These are phyloP conservation scores for Monilinia laxa DNA, from an alignment of 2,329 filamentous ascomycete genomes.

Conservation along the genomic window DNA sequence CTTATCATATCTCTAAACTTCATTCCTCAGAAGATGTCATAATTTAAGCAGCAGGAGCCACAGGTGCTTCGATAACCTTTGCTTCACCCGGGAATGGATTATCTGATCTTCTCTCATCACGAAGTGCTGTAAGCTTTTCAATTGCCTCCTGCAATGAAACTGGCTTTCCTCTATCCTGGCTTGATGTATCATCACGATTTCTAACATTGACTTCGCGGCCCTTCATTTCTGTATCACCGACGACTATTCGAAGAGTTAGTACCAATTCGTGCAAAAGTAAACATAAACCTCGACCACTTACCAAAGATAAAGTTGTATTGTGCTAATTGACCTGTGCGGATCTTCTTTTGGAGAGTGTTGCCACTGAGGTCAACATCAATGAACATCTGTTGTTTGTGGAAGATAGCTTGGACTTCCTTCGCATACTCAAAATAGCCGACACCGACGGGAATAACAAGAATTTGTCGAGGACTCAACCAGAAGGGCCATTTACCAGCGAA, in stretches of 20 bases:
- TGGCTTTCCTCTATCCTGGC: conserved; percentile 60
- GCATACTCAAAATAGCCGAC: conserved; percentile 71
- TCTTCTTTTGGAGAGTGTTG: conserved; percentile 88
- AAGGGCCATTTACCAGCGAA: conserved; percentile 88
- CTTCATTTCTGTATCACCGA: conserved; percentile 61
- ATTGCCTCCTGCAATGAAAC: conserved; percentile 57
- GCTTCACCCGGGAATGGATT: conserved; percentile 43
- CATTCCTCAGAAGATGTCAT: background rate
- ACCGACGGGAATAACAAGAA: conserved; percentile 76
- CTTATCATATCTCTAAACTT: background rate
- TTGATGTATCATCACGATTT: conserved; percentile 62
- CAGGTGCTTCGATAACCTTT: conserved; percentile 8
- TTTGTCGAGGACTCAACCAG: conserved; percentile 82
- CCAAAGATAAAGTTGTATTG: conserved; percentile 84
- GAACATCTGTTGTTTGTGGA: conserved; percentile 67
- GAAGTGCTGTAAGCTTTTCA: conserved; percentile 53
- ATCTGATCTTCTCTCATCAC: conserved; percentile 46
- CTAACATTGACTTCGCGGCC: conserved; percentile 62
- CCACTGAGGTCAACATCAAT: conserved; percentile 69
- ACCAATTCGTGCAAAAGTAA: background rate
- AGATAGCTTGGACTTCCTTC: conserved; percentile 67
- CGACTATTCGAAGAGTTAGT: conserved; percentile 46
- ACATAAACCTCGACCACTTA: conserved; percentile 42
- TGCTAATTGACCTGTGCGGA: conserved; percentile 74
- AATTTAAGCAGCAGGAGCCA: conserved; percentile 2